Evolutionary conservation across 2,329 filamentous ascomycete species (phyloP).

Genomic region (Xylariaceae sp.): DNA sequence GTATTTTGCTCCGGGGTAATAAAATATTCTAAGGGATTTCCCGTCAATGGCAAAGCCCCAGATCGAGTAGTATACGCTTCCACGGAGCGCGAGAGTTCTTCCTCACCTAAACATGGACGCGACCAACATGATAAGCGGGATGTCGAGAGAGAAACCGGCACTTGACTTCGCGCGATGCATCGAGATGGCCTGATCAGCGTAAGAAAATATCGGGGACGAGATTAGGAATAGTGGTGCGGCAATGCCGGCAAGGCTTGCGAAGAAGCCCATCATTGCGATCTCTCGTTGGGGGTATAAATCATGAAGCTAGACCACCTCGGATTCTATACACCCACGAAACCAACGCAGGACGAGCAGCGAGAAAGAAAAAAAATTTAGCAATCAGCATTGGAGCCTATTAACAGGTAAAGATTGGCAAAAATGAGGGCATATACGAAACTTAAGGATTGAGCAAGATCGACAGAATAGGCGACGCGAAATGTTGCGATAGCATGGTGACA

Average conservation of each 20-base stretch:
- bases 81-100: slow-evolving; percentile 13
- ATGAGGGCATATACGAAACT: neutral
- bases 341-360: slow-evolving; percentile 3
- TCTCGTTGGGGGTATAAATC: neutral
- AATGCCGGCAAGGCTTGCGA: slow-evolving; percentile 59
- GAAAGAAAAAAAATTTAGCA: neutral
- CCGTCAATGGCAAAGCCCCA: slow-evolving; percentile 13
- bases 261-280: slow-evolving; percentile 48
- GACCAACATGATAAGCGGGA: slow-evolving; percentile 75
- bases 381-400: slow-evolving; percentile 5
- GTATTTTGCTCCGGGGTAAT: slow-evolving; percentile 71
- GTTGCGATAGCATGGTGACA: slow-evolving; percentile 15
- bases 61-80: neutral
- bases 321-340: slow-evolving; percentile 8
- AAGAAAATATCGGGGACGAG: slow-evolving; percentile 68
- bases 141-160: slow-evolving; percentile 73
- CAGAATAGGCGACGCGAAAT: neutral
- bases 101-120: slow-evolving; percentile 68
- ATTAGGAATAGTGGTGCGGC: slow-evolving; percentile 69
- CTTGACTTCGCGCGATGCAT: slow-evolving; percentile 71
- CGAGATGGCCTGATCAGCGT: slow-evolving; percentile 69
- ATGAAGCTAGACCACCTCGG: slow-evolving; percentile 3
- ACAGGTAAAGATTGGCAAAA: neutral
- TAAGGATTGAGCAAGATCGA: neutral
- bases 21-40: slow-evolving; percentile 64